Evolutionary conservation across 768 basidiomycete species (phyloP).

Genomic region (Russula lepida): DNA sequence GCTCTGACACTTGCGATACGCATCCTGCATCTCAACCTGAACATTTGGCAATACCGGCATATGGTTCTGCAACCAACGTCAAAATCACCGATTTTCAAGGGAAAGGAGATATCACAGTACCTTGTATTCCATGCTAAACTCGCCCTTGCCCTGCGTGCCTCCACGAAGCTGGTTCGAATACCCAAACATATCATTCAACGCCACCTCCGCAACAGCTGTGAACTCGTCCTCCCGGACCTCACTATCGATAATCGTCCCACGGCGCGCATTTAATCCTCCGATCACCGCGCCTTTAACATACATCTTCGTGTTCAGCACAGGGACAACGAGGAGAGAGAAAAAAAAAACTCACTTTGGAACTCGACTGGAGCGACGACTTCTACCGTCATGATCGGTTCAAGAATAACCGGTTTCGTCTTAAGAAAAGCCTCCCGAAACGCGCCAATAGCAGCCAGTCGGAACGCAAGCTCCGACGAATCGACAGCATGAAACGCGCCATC

Average conservation of each 20-base stretch:
- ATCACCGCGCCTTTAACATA: conserved; percentile 66
- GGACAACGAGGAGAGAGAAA: neutral
- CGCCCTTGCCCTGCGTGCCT: conserved; percentile 93
- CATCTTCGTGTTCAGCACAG: neutral
- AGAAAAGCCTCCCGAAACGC: conserved; percentile 89
- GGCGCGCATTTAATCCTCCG: conserved; percentile 84
- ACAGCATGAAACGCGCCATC: conserved; percentile 91
- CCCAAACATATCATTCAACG: conserved; percentile 97
- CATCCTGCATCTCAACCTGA: conserved; percentile 84
- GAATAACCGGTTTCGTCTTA: conserved; percentile 66
- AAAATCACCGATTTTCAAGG: neutral
- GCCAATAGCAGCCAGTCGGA: conserved; percentile 82
- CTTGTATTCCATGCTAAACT: conserved; percentile 77
- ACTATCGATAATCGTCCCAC: conserved; percentile 91
- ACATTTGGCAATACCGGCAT: conserved; percentile 75
- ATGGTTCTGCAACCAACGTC: conserved; percentile 44
- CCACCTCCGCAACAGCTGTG: conserved; percentile 82
- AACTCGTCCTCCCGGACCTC: conserved; percentile 98
- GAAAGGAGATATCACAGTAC: conserved; percentile 29
- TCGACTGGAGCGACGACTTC: conserved; percentile 94
- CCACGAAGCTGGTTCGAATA: conserved; percentile 92
- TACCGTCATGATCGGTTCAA: conserved; percentile 99
- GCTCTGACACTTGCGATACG: conserved; percentile 66
- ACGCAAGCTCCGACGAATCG: conserved; percentile 95
- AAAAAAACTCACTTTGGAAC: conserved; percentile 65